Base-by-base conservation (phyloP, 805 yeast genomes). In the Ogataea pilisensis region DNA sequence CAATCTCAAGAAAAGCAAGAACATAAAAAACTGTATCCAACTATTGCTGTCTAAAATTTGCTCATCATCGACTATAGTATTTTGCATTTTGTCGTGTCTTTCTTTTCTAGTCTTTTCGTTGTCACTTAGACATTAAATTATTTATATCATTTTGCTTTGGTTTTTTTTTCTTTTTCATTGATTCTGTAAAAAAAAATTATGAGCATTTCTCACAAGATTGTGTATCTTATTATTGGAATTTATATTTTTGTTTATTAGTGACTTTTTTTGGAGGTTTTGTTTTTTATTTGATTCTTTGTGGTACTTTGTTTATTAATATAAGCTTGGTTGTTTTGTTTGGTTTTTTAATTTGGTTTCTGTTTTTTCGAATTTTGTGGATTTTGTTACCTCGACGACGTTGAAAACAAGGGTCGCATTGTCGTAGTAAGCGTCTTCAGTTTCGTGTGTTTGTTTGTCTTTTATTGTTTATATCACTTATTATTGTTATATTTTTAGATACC, bases 21-120 rank as follows among this genome's bases (percentile, higher is more conserved):
- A 17, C 40, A 31, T 28, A 34, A 33, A 25, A 32, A 45, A 14
- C 30, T 51, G n/a, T 53, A 53, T 31, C 55, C 57, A 27, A 41
- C 50, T 8, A 51, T 44, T n/a, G 17, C 16, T 29, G 38, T 37
- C 22, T 37, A 24, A 34, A 8, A 13, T 39, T n/a, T 18, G 17
- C 11, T 22, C 21, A 6, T 16, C n/a, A n/a, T n/a, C n/a, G n/a
- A n/a, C n/a, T n/a, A n/a, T n/a, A n/a, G n/a, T n/a, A n/a, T n/a
- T n/a, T n/a, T n/a, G n/a, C n/a, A n/a, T n/a, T n/a, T 25, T 16
- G 5, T 26, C 18, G 3, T 12, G 13, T 34, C 17, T 17, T n/a
- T 28, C 25, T 29, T 14, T 9, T 22, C 33, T 16, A 8, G 26
- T 19, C 21, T n/a, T 32, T 32, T 32, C 13, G 17, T 21, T 19